Percentiles rank a stretch among this genome's conserved stretches.
These are phyloP conservation scores for Santalum album DNA, from an alignment of 164 flowering plant genomes.

Conservation along the genomic window DNA sequence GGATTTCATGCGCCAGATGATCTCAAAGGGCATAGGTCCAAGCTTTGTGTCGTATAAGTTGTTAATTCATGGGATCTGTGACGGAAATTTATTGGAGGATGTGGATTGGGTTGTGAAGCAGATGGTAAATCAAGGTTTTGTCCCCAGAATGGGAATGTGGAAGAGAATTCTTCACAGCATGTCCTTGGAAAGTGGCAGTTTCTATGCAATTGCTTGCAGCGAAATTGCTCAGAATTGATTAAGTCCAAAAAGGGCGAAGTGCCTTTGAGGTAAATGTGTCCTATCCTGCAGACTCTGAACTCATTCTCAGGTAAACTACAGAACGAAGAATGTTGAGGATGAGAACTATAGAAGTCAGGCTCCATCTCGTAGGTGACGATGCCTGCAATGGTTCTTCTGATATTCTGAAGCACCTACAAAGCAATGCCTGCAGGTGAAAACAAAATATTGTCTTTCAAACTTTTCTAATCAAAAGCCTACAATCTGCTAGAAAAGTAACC, in stretches of 20 bases:
- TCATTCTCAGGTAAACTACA: too few species aligned
- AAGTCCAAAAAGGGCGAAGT: neutral
- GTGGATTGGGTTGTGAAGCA: conserved; percentile 50
- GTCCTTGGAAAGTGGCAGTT: conserved; percentile 6
- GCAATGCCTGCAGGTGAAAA: neutral
- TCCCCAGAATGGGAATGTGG: conserved; percentile 79
- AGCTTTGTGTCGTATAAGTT: conserved; percentile 69
- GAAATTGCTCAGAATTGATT: neutral
- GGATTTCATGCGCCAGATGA: conserved; percentile 42
- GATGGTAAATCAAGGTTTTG: conserved; percentile 64
- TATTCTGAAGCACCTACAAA: too few species aligned
- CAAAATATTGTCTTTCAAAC: too few species aligned
- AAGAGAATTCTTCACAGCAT: conserved; percentile 30
- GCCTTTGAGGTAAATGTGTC: too few species aligned
- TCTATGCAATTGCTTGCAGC: neutral
- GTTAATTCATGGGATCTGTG: conserved; percentile 55
- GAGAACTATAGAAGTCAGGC: too few species aligned
- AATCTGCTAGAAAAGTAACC: neutral
- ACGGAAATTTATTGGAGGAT: conserved; percentile 33
- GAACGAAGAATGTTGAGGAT: too few species aligned
- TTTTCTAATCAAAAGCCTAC: neutral
- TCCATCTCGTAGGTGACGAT: too few species aligned
- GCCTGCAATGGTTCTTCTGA: too few species aligned
- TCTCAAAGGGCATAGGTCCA: conserved; percentile 33
- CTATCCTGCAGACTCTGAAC: too few species aligned